These are phyloP conservation scores for Rhodofomes roseus DNA, from an alignment of 1,284 basidiomycete genomes.

Conservation along the genomic window DNA sequence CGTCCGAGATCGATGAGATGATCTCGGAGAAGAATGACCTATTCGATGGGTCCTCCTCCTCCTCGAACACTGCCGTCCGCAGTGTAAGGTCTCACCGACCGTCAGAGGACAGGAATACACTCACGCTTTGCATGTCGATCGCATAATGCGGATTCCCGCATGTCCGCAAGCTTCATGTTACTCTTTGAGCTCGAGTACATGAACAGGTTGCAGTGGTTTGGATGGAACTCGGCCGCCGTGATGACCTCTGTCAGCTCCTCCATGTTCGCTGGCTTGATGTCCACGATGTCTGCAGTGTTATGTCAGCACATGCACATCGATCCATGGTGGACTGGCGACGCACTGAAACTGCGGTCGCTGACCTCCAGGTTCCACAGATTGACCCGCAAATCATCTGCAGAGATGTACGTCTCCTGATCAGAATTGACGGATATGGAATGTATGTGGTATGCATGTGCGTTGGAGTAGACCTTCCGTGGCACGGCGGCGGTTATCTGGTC, in stretches of 20 bases:
- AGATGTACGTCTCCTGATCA: constrained; percentile 99
- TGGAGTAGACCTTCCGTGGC: constrained; percentile 97
- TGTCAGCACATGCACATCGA: not conserved
- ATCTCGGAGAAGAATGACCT: constrained; percentile 99
- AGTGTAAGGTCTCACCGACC: constrained; percentile 1
- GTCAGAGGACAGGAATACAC: constrained; percentile 27
- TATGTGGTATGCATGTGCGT: constrained; percentile 99
- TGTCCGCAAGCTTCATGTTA: constrained; percentile 99
- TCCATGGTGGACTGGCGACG: constrained; percentile 32
- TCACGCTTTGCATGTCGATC: constrained; percentile 95
- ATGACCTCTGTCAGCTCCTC: constrained; percentile 99
- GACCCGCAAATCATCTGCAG: constrained; percentile 93
- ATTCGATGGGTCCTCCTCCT: constrained; percentile 96
- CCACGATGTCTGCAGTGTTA: constrained; percentile 83
- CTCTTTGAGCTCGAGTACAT: constrained; percentile 99
- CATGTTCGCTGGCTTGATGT: constrained; percentile 99
- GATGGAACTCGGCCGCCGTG: constrained; percentile 98
- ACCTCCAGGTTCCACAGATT: constrained; percentile 99
- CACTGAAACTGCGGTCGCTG: constrained; percentile 99
- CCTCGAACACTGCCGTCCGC: constrained; percentile 78
- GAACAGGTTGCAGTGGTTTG: constrained; percentile 95
- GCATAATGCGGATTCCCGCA: constrained; percentile 97
- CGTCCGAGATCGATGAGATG: constrained; percentile 99
- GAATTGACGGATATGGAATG: constrained; percentile 99
- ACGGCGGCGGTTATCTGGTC: constrained; percentile 99